Base-by-base conservation (phyloP, 2,329 filamentous ascomycete genomes). In the Aspergillus sp. region DNA sequence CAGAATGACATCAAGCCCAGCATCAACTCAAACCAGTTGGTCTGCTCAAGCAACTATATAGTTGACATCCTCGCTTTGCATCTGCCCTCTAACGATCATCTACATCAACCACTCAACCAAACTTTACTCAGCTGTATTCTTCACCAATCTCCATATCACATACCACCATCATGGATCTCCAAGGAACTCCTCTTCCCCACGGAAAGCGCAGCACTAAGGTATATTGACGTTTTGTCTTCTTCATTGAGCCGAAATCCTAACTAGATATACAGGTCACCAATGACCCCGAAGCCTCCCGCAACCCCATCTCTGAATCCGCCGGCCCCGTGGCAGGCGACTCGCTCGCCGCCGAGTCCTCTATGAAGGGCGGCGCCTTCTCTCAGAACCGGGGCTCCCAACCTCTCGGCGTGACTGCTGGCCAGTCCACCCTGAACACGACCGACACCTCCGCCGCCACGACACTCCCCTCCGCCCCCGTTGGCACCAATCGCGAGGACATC, bases 271-370 rank as follows among this genome's bases (percentile, higher is more conserved):
- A 65, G 60, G 63, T 67, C 54, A 81, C 76, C 43, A 77, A 67
- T 44, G 81, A 82, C 64, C 75, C 78, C 48, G 64, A 68, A 53
- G 67, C 74, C 44, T 65, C 62, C 35, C 70, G 80, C 44, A 76
- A 82, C 42, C 80, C 82, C 24, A 80, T 78, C 53, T 67, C 75
- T 14, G 89, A 94, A 69, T 74, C 79, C 13, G 75, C 86, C 4
- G 90, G 90, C 48, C 63, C 77, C 22, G 79, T 93, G 1, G 73
- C 80, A 42, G 75, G 80, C 13, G 88, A 87, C 71, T 93, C 88
- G 6, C 83, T 95, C 4, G 90, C 90, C 10, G 86, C 84, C 53
- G 86, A 93, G 64, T 94, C 89, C 0, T 72, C 83, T 53, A 73
- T 77, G 44, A 60, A 75, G 19, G 79, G 79, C 52, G 88, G 87